A percentile compares a stretch with the other conserved stretches of the same genome.
phyloP scores from a whole-genome alignment of 257 asterid genomes.

The Jasminum sambac region DNA sequence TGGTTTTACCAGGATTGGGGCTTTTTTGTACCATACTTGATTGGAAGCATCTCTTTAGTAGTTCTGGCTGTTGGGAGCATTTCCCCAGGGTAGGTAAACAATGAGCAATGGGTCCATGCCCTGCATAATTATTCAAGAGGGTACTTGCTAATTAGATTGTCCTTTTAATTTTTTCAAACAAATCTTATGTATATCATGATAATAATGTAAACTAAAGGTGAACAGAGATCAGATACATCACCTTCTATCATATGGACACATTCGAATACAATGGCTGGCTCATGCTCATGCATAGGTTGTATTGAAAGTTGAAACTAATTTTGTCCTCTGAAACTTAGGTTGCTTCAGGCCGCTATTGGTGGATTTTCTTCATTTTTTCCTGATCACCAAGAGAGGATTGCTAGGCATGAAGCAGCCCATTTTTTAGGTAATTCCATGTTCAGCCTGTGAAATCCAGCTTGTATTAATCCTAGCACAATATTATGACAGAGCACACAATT shows the following conservation, averaged over 20 bases:
- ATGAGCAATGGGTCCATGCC: slow-evolving; percentile 11
- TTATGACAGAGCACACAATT: not conserved
- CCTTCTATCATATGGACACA: not conserved
- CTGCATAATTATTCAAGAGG: slow-evolving; percentile 2
- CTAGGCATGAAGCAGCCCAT: slow-evolving; percentile 97
- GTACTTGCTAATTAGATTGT: slow-evolving; percentile 11
- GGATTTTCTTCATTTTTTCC: slow-evolving; percentile 84
- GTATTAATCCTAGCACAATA: not conserved
- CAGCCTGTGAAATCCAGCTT: slow-evolving; percentile 8
- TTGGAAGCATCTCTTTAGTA: slow-evolving; percentile 86
- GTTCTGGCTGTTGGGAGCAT: slow-evolving; percentile 91
- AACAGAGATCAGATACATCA: not conserved
- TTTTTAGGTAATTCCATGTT: slow-evolving; percentile 60
- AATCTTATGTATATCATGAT: slow-evolving; percentile 5
- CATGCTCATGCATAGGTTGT: not conserved
- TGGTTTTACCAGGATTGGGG: slow-evolving; percentile 79
- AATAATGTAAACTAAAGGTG: not conserved
- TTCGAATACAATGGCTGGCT: not conserved
- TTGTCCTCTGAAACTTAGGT: slow-evolving; percentile 42
- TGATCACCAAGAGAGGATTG: slow-evolving; percentile 83
- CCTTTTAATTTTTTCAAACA: not conserved
- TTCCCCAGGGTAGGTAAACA: slow-evolving; percentile 76
- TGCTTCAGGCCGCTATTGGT: slow-evolving; percentile 93
- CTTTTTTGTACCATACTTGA: slow-evolving; percentile 87
- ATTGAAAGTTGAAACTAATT: slow-evolving; percentile 20